Evolutionary conservation across 768 basidiomycete species (phyloP), one percentile per base, ranked within the genome.

Genomic region (Lentinula sp.): DNA sequence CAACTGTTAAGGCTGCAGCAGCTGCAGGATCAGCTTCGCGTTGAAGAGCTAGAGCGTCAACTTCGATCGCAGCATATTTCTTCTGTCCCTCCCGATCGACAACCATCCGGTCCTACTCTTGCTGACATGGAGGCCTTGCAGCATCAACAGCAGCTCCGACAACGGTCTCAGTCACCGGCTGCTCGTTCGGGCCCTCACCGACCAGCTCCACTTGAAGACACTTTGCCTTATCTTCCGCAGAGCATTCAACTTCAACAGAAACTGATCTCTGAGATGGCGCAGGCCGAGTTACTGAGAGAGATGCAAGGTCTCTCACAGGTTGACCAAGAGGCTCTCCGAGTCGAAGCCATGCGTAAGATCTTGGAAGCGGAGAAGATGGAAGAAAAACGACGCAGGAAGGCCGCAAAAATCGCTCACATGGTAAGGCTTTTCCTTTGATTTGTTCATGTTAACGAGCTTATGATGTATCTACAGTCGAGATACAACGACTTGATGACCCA

Each of bases 401-500:
- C 90, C 18, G 82, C 84, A 42, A 96, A 96, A 74, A 93, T 96
- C 64, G 87, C 89, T 21, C 86, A 91, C 64, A 95, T 95, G 91
- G 93, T 88, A 66, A 52, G 78, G 73, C 18, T 3, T 35, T 7
- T 43, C 39, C 42, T 43, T 60, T 34, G 45, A 46, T 13, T 43
- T n/a, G 32, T 23, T n/a, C 57, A 53, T 6, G 31, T 28, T 28
- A 28, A 28, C 28, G 57, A 10, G 23, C 6, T 40, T 28, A 69
- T 43, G 65, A 37, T 18, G 64, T 60, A 4, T 60, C 40, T 60
- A 8, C 57, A 94, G 93, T 85, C 94, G 62, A 86, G 91, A 62
- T 95, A 95, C 69, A 96, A 96, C 66, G 93, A 95, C 71, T 80
- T 95, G 40, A 96, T 96, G 94, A 94, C 93, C 3, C 93, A 95